Percentiles rank a stretch among this genome's conserved stretches.
These are phyloP conservation scores for Penicillium flavigenum DNA, from an alignment of 495 filamentous ascomycete species.

Conservation along the genomic window DNA sequence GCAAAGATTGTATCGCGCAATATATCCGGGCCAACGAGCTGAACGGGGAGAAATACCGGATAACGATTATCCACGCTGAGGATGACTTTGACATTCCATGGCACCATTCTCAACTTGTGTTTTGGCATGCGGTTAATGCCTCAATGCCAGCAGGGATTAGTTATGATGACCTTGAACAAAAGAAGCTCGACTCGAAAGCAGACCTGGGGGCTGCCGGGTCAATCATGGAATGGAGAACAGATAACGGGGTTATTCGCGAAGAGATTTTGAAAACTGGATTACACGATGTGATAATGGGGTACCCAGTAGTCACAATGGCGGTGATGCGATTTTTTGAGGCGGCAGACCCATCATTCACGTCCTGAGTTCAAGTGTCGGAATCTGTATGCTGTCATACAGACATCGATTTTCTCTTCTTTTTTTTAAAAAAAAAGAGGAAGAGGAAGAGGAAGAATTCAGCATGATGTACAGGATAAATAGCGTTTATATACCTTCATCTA, in stretches of 20 bases:
- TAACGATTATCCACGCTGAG: constrained; percentile 37
- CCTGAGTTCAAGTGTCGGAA: constrained; percentile 3
- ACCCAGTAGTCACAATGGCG: constrained; percentile 49
- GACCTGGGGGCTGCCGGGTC: constrained; percentile 48
- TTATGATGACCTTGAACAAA: constrained; percentile 37
- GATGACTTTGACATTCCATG: constrained; percentile 45
- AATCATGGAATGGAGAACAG: constrained; percentile 45
- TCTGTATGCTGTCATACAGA: background rate
- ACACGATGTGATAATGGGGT: constrained; percentile 53
- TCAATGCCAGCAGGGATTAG: constrained; percentile 26
- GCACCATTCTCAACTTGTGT: constrained; percentile 38
- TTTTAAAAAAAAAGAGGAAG: no score
- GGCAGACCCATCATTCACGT: constrained; percentile 23
- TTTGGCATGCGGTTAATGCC: constrained; percentile 48
- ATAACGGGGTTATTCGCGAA: constrained; percentile 46
- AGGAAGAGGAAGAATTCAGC: no score
- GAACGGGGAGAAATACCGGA: constrained; percentile 26
- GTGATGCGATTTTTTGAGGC: constrained; percentile 41
- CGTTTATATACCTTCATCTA: no score
- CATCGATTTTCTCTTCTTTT: background rate
- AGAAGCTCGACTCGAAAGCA: constrained; percentile 32
- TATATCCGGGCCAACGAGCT: constrained; percentile 31
- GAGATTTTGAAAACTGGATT: constrained; percentile 52
- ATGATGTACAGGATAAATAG: no score
- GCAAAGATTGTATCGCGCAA: constrained; percentile 41